Conservation (phyloP, 768 basidiomycete genomes). For the Baorangia bicolor region DNA sequence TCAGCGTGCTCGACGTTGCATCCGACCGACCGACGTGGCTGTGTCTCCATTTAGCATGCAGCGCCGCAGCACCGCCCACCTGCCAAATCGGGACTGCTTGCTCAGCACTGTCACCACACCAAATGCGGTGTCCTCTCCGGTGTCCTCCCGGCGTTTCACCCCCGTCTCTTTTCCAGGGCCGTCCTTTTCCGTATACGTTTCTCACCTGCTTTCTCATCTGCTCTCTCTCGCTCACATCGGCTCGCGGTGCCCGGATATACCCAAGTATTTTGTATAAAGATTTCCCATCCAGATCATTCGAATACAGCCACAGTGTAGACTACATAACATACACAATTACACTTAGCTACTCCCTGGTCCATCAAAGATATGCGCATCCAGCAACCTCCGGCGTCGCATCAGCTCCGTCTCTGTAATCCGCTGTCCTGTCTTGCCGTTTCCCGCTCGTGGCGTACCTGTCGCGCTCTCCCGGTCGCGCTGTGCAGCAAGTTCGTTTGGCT, state of each 20-base stretch:
- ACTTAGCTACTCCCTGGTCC: conserved; percentile 12
- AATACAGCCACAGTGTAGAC: too few species aligned
- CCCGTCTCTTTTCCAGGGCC: too few species aligned
- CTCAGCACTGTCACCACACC: too few species aligned
- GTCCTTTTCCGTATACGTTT: neutral
- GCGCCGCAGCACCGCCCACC: conserved; percentile 35
- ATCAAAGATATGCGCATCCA: conserved; percentile 69
- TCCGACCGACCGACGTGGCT: conserved; percentile 36
- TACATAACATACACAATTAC: conserved; percentile 3
- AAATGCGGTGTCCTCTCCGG: conserved; percentile 26
- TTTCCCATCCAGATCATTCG: too few species aligned
- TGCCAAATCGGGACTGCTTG: conserved; percentile 15
- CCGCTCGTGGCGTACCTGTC: conserved; percentile 26
- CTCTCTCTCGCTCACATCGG: conserved; percentile 2
- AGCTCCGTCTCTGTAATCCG: conserved; percentile 77
- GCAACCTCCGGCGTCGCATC: conserved; percentile 72
- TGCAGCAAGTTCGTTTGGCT: neutral
- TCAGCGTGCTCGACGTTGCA: conserved; percentile 30
- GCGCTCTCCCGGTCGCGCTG: conserved; percentile 28
- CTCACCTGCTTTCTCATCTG: too few species aligned
- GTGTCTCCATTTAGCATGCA: conserved; percentile 34
- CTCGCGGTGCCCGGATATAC: neutral
- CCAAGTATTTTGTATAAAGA: too few species aligned
- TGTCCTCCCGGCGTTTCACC: too few species aligned
- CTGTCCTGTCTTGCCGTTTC: conserved; percentile 52